Evolutionary conservation across 345 rosid genomes (phyloP).

Genomic region (Gossypium thurberi): DNA sequence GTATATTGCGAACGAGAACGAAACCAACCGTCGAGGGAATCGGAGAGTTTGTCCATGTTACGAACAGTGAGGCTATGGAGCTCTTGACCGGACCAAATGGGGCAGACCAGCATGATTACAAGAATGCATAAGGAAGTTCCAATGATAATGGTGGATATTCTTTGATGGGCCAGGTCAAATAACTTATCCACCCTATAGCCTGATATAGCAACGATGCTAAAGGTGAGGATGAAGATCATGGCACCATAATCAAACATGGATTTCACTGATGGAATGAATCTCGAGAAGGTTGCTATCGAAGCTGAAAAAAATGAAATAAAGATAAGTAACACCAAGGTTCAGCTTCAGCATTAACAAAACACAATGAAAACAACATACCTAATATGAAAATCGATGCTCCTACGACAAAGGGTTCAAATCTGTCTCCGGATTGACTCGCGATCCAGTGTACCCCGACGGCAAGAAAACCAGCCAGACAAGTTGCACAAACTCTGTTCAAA

Average conservation of each 20-base stretch:
- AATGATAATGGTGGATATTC: constrained; percentile 55
- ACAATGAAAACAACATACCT: constrained; percentile 24
- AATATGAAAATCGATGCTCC: constrained; percentile 36
- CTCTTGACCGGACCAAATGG: constrained; percentile 78
- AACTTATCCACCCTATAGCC: constrained; percentile 58
- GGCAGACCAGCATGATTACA: constrained; percentile 48
- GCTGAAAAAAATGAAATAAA: constrained; percentile 30
- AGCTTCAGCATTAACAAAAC: background rate
- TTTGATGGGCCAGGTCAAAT: constrained; percentile 49
- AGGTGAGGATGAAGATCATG: constrained; percentile 68
- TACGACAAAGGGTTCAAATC: constrained; percentile 24
- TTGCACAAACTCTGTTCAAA: constrained; percentile 36
- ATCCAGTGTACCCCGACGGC: constrained; percentile 42
- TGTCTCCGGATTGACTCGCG: constrained; percentile 32
- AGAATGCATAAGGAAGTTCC: constrained; percentile 60
- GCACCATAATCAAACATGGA: constrained; percentile 68
- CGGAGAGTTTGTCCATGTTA: constrained; percentile 56
- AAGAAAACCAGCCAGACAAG: constrained; percentile 38
- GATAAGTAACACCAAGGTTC: background rate
- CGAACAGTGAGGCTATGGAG: constrained; percentile 50
- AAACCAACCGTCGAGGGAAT: constrained; percentile 52
- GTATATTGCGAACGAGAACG: background rate
- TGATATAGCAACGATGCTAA: constrained; percentile 61
- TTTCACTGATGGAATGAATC: constrained; percentile 63
- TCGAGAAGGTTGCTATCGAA: constrained; percentile 61